phyloP scores from a whole-genome alignment of 169 alveolate genomes.

The Plasmodium ovale region DNA sequence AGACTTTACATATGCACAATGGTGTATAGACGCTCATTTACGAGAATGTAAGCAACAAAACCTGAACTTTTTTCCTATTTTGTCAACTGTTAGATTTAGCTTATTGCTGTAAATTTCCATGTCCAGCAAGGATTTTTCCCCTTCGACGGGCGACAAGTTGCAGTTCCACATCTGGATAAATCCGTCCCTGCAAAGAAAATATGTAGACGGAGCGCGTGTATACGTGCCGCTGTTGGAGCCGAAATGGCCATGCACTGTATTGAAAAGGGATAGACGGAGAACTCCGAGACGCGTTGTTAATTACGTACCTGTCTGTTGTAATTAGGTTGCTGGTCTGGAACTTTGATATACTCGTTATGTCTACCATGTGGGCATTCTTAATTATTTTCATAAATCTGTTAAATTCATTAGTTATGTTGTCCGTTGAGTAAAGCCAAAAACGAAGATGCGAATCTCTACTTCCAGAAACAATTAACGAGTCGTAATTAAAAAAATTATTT shows the following conservation, averaged over 20 bases:
- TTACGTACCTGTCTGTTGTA: constrained; percentile 46
- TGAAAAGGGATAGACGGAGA: not conserved
- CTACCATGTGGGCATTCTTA: constrained; percentile 57
- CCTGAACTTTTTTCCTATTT: constrained; percentile 54
- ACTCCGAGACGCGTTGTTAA: not conserved
- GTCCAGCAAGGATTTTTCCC: constrained; percentile 17
- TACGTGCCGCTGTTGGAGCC: not conserved
- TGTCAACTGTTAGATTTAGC: constrained; percentile 13
- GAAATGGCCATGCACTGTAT: not conserved
- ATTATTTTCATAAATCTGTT: constrained; percentile 54
- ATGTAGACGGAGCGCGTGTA: not conserved
- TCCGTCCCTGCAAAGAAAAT: constrained; percentile 33
- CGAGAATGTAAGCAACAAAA: not conserved
- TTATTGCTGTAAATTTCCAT: constrained; percentile 22
- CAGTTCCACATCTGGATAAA: constrained; percentile 52
- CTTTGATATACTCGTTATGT: constrained; percentile 43
- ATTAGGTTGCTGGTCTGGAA: constrained; percentile 12
- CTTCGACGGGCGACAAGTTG: constrained; percentile 19
- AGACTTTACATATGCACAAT: no score
- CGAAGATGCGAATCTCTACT: constrained; percentile 70
- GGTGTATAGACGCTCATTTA: no score
- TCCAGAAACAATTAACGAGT: constrained; percentile 58
- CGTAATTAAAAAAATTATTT: constrained; percentile 27
- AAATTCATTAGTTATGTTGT: constrained; percentile 38
- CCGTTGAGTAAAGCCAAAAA: constrained; percentile 65